phyloP scores from a whole-genome alignment of 2,329 filamentous ascomycete genomes.

The Botryotinia globosa region DNA sequence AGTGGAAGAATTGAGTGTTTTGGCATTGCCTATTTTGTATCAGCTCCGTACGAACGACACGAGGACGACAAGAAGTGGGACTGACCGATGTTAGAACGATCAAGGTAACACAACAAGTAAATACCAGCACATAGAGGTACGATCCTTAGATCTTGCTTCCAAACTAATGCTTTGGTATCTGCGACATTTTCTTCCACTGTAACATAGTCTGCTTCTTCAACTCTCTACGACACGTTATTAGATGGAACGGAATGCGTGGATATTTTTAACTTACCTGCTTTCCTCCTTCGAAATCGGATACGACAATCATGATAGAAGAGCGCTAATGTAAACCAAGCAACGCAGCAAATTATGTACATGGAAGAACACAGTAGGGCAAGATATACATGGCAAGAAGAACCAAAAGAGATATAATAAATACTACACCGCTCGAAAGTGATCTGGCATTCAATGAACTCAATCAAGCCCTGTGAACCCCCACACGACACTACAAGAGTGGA shows the following conservation, averaged over 20 bases:
- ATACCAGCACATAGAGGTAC: constrained; percentile 61
- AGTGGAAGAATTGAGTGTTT: constrained; percentile 60
- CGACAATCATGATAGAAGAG: neutral
- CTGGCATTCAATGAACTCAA: neutral
- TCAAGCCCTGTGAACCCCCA: neutral
- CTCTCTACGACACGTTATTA: neutral
- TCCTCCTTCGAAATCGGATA: neutral
- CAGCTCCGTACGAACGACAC: neutral
- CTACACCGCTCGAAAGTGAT: neutral
- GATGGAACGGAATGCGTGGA: neutral
- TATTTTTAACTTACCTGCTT: neutral
- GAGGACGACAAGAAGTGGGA: neutral
- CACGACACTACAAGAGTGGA: neutral
- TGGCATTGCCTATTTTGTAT: constrained; percentile 51
- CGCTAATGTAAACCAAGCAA: neutral
- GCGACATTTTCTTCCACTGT: constrained; percentile 14
- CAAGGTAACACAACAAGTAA: constrained; percentile 66
- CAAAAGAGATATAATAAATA: neutral
- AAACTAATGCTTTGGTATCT: constrained; percentile 44
- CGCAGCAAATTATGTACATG: neutral
- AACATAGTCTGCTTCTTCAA: constrained; percentile 2
- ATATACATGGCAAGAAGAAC: neutral
- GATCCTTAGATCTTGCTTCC: constrained; percentile 62
- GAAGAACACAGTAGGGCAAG: neutral
- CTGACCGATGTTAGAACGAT: constrained; percentile 63